phyloP scores from a whole-genome alignment of 2,329 filamentous ascomycete genomes.

The Ophiostoma perfectum region DNA sequence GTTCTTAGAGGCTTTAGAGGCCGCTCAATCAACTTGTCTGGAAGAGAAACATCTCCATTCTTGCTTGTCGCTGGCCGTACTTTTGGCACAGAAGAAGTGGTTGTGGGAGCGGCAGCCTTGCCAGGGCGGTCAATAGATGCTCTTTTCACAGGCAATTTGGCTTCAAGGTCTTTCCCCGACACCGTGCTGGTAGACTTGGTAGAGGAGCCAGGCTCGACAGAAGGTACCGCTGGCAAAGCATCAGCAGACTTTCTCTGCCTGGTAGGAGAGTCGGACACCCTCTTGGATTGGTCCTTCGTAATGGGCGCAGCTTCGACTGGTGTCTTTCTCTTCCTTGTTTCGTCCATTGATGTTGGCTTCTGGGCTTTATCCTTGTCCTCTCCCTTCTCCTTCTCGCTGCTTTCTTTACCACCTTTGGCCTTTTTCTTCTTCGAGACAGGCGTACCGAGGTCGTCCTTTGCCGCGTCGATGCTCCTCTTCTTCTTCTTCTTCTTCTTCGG shows the following conservation, averaged over 20 bases:
- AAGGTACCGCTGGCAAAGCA: neutral
- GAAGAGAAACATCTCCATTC: neutral
- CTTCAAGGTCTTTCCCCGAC: neutral
- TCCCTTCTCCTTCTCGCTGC: neutral
- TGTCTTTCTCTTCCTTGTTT: neutral
- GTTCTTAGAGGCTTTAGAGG: neutral
- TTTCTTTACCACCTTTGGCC: neutral
- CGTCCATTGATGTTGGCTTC: neutral
- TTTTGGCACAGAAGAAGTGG: neutral
- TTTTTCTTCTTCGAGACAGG: conserved; percentile 8
- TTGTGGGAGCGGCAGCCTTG: neutral
- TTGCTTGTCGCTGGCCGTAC: neutral
- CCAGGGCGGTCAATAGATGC: neutral
- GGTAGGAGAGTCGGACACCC: neutral
- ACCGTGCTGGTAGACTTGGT: neutral
- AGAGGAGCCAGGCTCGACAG: neutral
- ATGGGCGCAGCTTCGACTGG: neutral
- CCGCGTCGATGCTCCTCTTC: neutral
- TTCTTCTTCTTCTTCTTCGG: conserved; percentile 15
- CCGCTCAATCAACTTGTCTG: neutral
- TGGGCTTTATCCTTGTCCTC: neutral
- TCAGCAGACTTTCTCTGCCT: neutral
- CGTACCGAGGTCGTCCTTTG: neutral
- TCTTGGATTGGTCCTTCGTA: neutral
- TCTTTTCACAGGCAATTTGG: neutral